phyloP scores from a whole-genome alignment of 768 basidiomycete genomes.

The Lactifluus echinatus region DNA sequence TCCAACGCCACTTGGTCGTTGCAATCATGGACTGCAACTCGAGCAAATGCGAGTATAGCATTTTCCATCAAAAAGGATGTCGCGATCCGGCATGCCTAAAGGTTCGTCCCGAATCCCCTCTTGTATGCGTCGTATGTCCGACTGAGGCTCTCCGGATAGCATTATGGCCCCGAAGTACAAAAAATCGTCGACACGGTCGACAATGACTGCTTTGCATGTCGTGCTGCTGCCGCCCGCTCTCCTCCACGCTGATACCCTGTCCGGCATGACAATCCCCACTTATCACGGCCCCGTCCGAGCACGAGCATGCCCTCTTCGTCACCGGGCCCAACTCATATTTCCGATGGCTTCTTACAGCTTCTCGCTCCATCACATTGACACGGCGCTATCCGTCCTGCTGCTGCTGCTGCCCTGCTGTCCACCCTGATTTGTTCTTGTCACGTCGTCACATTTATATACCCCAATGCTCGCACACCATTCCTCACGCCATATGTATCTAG shows the following conservation, averaged over 20 bases:
- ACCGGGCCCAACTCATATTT: conserved; percentile 6
- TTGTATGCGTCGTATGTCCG: neutral
- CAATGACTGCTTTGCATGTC: conserved; percentile 63
- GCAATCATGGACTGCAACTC: conserved; percentile 73
- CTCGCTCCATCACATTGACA: neutral
- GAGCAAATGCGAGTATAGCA: conserved; percentile 52
- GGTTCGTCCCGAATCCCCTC: conserved; percentile 33
- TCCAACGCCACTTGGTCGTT: conserved; percentile 64
- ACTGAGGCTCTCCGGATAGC: conserved; percentile 31
- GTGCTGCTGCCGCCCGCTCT: conserved; percentile 41
- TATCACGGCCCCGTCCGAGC: neutral
- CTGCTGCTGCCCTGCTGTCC: neutral
- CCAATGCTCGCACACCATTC: conserved; percentile 8
- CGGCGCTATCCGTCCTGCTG: neutral
- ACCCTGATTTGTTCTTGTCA: neutral
- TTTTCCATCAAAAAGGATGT: conserved; percentile 50
- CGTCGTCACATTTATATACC: conserved; percentile 18
- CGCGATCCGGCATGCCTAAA: conserved; percentile 44
- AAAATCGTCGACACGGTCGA: conserved; percentile 61
- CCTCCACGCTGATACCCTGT: conserved; percentile 1
- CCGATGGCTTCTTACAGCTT: neutral
- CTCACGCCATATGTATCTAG: conserved; percentile 10
- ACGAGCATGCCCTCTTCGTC: conserved; percentile 12
- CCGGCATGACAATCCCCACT: neutral
- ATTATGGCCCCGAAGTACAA: conserved; percentile 61